phyloP scores from a whole-genome alignment of 495 filamentous ascomycete species.

The Xylaria bambusicola region DNA sequence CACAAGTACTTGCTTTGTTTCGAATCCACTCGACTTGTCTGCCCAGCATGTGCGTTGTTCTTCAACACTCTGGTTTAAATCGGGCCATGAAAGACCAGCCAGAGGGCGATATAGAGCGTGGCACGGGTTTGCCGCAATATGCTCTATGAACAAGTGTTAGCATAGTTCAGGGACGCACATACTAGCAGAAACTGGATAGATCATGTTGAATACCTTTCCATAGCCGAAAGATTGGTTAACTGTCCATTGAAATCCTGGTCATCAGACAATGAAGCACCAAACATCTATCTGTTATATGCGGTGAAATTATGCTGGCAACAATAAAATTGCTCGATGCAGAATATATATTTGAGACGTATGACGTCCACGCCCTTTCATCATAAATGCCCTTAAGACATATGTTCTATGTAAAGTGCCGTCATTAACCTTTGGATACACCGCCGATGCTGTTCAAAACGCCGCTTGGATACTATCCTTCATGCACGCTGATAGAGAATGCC shows the following conservation, averaged over 20 bases:
- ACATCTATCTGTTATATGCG: background rate
- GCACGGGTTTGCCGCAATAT: too few relatives aligned
- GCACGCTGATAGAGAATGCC: slow-evolving; percentile 13
- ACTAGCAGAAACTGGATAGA: background rate
- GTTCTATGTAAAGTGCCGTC: slow-evolving; percentile 33
- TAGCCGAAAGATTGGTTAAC: background rate
- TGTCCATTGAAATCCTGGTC: background rate
- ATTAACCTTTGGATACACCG: slow-evolving; percentile 32
- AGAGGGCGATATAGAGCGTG: too few relatives aligned
- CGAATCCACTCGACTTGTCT: background rate
- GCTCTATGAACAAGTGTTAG: too few relatives aligned
- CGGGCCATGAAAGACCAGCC: too few relatives aligned
- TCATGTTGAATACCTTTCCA: background rate
- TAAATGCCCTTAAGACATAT: slow-evolving; percentile 24
- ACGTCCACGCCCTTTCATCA: slow-evolving; percentile 28
- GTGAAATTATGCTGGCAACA: background rate
- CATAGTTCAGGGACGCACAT: background rate
- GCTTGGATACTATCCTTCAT: slow-evolving; percentile 12
- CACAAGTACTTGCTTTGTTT: slow-evolving; percentile 10
- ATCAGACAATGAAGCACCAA: slow-evolving; percentile 2
- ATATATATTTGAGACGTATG: slow-evolving; percentile 33
- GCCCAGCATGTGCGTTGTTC: background rate
- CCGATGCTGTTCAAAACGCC: slow-evolving; percentile 16
- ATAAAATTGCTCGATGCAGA: slow-evolving; percentile 7
- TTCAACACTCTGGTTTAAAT: background rate